A percentile compares a stretch with the other conserved stretches of the same genome.
phyloP scores from a whole-genome alignment of 768 basidiomycete genomes.

The Naganishia antarctica region DNA sequence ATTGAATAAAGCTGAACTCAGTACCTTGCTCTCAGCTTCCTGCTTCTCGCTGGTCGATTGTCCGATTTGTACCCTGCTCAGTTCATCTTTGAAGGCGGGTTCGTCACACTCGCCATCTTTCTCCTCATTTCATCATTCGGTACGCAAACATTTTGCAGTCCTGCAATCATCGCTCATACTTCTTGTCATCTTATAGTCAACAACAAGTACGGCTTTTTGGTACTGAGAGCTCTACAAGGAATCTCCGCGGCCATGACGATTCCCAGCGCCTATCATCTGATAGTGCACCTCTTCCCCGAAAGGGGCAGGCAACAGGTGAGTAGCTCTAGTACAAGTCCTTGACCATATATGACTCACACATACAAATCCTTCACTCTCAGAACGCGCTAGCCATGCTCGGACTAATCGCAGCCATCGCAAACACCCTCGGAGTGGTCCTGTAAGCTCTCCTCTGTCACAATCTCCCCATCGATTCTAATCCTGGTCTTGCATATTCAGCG shows the following conservation, averaged over 20 bases:
- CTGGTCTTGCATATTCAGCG: slow-evolving; percentile 53
- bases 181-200: slow-evolving; percentile 27
- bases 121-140: slow-evolving; percentile 55
- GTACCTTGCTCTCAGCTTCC: slow-evolving; percentile 32
- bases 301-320: slow-evolving; percentile 50
- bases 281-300: slow-evolving; percentile 56
- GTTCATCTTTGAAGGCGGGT: slow-evolving; percentile 53
- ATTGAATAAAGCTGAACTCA: background rate
- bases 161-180: no score
- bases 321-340: no score
- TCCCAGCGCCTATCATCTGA: slow-evolving; percentile 55
- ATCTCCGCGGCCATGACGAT: slow-evolving; percentile 56
- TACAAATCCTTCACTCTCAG: slow-evolving; percentile 38
- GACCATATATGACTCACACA: no score
- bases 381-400: slow-evolving; percentile 55
- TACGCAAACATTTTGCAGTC: no score
- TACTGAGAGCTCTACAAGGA: slow-evolving; percentile 57
- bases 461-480: background rate
- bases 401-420: slow-evolving; percentile 54
- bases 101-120: slow-evolving; percentile 52
- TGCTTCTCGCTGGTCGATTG: slow-evolving; percentile 44
- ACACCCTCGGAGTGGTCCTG: slow-evolving; percentile 49
- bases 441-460: background rate
- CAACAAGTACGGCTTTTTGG: slow-evolving; percentile 54
- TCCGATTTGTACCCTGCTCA: slow-evolving; percentile 46